phyloP scores from a whole-genome alignment of 1,139 yeast genomes.

The Yamadazyma siamensis region DNA sequence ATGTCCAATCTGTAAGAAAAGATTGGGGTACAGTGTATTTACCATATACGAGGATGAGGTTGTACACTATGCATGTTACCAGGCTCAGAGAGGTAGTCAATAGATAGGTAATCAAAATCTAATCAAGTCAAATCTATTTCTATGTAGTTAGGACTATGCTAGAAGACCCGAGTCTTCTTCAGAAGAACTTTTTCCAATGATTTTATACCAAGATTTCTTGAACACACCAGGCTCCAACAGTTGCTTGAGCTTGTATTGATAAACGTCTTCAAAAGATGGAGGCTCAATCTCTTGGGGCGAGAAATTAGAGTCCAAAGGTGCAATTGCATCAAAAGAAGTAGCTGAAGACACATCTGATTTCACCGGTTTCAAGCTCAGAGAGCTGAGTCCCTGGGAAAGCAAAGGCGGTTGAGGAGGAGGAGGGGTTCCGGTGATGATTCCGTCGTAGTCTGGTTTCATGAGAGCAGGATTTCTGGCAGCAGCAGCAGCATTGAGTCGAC shows the following conservation, averaged over 20 bases:
- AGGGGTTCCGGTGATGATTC: slow-evolving; percentile 29
- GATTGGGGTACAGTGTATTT: slow-evolving; percentile 62
- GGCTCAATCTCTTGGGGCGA: slow-evolving; percentile 40
- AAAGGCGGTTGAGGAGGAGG: slow-evolving; percentile 15
- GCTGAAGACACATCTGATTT: slow-evolving; percentile 23
- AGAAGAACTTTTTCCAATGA: slow-evolving; percentile 8
- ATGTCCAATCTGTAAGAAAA: slow-evolving; percentile 60
- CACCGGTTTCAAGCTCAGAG: slow-evolving; percentile 17
- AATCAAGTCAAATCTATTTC: background rate
- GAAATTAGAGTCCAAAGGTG: slow-evolving; percentile 18
- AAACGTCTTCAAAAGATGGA: slow-evolving; percentile 31
- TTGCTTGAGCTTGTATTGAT: slow-evolving; percentile 25
- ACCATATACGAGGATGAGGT: slow-evolving; percentile 50
- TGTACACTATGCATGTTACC: slow-evolving; percentile 67
- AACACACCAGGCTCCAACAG: slow-evolving; percentile 12
- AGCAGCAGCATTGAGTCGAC: slow-evolving; percentile 35
- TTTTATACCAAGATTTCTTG: slow-evolving; percentile 3
- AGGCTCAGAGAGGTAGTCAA: slow-evolving; percentile 2
- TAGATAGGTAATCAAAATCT: background rate
- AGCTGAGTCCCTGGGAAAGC: slow-evolving; percentile 6
- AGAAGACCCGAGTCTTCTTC: too few relatives aligned
- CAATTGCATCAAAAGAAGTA: slow-evolving; percentile 19
- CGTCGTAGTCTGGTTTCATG: slow-evolving; percentile 30
- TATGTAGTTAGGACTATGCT: too few relatives aligned
- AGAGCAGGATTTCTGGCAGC: slow-evolving; percentile 37